Evolutionary conservation across 768 basidiomycete genomes (phyloP), one percentile per base, ranked within the genome.

Genomic region (Gloeopeniophorella convolvens): DNA sequence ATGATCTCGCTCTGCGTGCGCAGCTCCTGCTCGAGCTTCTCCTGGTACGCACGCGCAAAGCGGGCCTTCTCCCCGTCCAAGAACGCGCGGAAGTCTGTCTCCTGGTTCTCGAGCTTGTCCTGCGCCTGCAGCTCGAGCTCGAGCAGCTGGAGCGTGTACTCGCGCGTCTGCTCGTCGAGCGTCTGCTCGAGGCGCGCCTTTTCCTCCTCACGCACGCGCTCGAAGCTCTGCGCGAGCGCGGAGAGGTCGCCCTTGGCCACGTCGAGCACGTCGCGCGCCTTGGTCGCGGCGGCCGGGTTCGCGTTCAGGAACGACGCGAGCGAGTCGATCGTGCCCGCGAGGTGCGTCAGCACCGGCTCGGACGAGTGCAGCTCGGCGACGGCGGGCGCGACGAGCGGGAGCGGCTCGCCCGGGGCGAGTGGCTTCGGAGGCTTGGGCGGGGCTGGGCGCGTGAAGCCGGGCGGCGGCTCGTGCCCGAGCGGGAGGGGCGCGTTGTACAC

Each of bases 381-480:
- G 16, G 77, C 76, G 1, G 93, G 91, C 1, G 89, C 85, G 51
- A 97, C 72, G 18, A 89, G 78, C 37, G 93, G 91, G 9, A 97
- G 76, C 1, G 69, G 72, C 4, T 65, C 60, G n/a, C 48, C 53
- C 0, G 68, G 65, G n/a, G 62, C 62, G 50, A 69, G 60, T 5
- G 62, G 48, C 11, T 58, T 56, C 23, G 57, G 55, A 16, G 70
- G 66, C 62, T 80, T 79, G 26, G 76, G 68, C 16, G 80, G 73
- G 18, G 70, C 57, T 11, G 87, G 82, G 32, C 82, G 75, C 48
- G 76, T 72, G 65, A 81, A 97, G 16, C 95, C 95, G 20, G 90
- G 90, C 28, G 95, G 94, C 9, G 86, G 90, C 66, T 97, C 93
- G 64, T 89, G 90, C 11, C 93, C 95, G 43, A 99, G 68, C n/a